Evolutionary conservation across 306 rosid species (phyloP), one percentile per base, ranked within the genome.

Genomic region (Corylus avellana): DNA sequence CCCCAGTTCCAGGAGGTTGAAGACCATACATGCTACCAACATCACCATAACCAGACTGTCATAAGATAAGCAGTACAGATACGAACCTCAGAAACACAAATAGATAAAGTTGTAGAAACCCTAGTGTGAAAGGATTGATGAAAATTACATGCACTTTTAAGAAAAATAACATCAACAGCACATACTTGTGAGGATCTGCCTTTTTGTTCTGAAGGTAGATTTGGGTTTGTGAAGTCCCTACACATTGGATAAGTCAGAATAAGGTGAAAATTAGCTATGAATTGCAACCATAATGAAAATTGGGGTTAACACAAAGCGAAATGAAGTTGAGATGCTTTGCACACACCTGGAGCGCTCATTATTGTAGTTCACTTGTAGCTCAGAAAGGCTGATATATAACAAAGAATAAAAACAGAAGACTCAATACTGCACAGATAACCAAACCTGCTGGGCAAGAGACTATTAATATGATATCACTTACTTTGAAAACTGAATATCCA

Each of bases 401-500:
- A 78, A 81, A 75, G 61, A 81, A n/a, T n/a, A 76, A 77, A 10
- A 68, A 42, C 25, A 68, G 44, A 9, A 42, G 53, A 68, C 51
- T 42, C 18, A 68, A 42, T 8, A 18, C 53, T 18, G 22, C 25
- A 8, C 22, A 42, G 51, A 67, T 67, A 9, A 39, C 22, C 50
- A 32, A 63, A 32, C 70, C 70, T 32, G 44, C 70, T 59, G 66
- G 29, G n/a, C 1, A 0, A 3, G 47, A 71, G 73, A 77, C 22
- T 75, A 18, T 63, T 25, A 58, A 54, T 74, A 83, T 76, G 68
- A 22, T 73, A 59, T 72, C 86, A 84, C 97, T 71, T 90, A 95
- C 98, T 95, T 95, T 66, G 98, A 95, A 92, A 90, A 95, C 83
- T 92, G 98, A 85, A 95, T 95, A 82, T 95, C 98, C 61, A 95